A percentile compares a stretch with the other conserved stretches of the same genome.
These are phyloP conservation scores for Ogataea angusta DNA, from an alignment of 805 yeast species.

Conservation along the genomic window DNA sequence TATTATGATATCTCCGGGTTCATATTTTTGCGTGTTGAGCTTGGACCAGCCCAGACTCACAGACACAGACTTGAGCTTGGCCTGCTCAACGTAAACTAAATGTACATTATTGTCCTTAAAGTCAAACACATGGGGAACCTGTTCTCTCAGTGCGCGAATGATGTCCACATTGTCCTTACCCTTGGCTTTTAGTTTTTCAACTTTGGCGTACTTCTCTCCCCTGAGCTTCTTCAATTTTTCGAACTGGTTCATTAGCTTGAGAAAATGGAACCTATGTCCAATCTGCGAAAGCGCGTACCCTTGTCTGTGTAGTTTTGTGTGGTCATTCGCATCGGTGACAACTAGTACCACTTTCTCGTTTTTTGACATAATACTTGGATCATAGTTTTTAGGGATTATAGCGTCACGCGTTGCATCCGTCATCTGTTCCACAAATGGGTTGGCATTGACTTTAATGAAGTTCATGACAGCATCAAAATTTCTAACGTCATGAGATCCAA, in stretches of 20 bases:
- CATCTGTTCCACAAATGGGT: conserved; percentile 54
- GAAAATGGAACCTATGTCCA: conserved; percentile 44
- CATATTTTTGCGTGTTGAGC: conserved; percentile 30
- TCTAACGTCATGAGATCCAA: conserved; percentile 63
- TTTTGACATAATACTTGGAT: conserved; percentile 24
- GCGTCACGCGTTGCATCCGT: conserved; percentile 35
- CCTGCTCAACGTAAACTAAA: conserved; percentile 49
- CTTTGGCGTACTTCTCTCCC: conserved; percentile 40
- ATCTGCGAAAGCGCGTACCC: conserved; percentile 35
- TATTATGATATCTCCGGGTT: conserved; percentile 56
- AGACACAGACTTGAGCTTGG: conserved; percentile 23
- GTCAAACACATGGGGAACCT: conserved; percentile 41
- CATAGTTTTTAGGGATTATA: conserved; percentile 35
- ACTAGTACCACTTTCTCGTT: conserved; percentile 48
- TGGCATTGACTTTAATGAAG: conserved; percentile 48
- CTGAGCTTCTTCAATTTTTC: conserved; percentile 30
- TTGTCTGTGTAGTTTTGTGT: conserved; percentile 21
- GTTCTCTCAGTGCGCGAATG: conserved; percentile 47
- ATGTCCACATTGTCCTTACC: conserved; percentile 43
- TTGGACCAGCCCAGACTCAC: conserved; percentile 37
- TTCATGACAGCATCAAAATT: conserved; percentile 42
- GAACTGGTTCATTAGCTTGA: conserved; percentile 38
- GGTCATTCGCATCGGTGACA: conserved; percentile 42
- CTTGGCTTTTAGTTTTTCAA: conserved; percentile 41
- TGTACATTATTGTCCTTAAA: conserved; percentile 35